These are phyloP conservation scores for Suillus tomentosus DNA, from an alignment of 768 basidiomycete genomes.

Conservation along the genomic window DNA sequence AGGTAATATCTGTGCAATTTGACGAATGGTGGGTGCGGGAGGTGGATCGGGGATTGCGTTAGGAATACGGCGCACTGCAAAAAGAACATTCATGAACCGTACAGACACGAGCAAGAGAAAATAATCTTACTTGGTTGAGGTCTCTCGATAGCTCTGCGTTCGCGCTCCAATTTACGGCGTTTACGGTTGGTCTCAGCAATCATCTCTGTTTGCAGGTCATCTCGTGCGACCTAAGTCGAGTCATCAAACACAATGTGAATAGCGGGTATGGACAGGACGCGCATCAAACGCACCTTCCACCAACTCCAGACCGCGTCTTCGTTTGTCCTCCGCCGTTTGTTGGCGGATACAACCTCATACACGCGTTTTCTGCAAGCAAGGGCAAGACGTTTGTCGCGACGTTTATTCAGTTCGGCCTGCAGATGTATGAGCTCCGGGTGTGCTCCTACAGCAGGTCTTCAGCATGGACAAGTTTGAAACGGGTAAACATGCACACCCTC, in stretches of 20 bases:
- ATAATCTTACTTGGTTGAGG: conserved; percentile 64
- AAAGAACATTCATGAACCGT: background rate
- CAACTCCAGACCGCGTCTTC: conserved; percentile 84
- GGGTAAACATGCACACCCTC: conserved; percentile 55
- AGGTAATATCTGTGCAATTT: conserved; percentile 63
- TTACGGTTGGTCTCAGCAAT: conserved; percentile 89
- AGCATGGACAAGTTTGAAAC: conserved; percentile 5
- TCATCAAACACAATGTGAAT: background rate
- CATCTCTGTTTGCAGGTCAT: conserved; percentile 83
- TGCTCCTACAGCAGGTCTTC: conserved; percentile 47
- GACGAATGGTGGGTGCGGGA: conserved; percentile 63
- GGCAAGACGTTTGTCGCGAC: conserved; percentile 80
- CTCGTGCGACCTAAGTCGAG: conserved; percentile 60
- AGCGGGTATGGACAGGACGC: background rate
- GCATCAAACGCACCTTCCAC: conserved; percentile 71
- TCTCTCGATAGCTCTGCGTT: conserved; percentile 76
- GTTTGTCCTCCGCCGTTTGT: conserved; percentile 64
- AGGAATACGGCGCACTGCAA: conserved; percentile 63
- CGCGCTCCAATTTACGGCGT: conserved; percentile 80
- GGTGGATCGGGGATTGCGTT: conserved; percentile 50
- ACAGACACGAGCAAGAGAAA: conserved; percentile 5
- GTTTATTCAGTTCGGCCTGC: conserved; percentile 72
- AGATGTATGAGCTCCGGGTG: conserved; percentile 89
- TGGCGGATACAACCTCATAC: conserved; percentile 65
- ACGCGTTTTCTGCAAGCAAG: conserved; percentile 75